Conservation (phyloP, 768 basidiomycete genomes). For the Lactifluus volemus region DNA sequence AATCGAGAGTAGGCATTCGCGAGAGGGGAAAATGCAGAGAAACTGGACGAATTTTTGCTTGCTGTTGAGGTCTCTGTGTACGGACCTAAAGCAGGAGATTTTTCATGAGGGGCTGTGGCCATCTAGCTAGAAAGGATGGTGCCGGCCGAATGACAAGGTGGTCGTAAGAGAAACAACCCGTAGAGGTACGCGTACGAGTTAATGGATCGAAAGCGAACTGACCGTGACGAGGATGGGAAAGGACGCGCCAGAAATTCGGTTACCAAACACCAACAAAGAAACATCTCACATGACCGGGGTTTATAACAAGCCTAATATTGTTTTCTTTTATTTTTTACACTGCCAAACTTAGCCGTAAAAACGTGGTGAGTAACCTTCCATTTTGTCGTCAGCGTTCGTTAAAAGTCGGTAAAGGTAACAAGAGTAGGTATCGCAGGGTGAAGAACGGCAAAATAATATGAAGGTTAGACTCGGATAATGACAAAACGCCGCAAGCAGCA, state of each 20-base stretch:
- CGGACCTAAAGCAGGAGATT: neutral
- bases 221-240: neutral
- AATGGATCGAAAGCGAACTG: neutral
- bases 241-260: conserved; percentile 10
- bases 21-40: conserved; percentile 38
- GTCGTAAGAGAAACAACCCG: neutral
- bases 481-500: conserved; percentile 12
- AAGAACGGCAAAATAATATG: conserved; percentile 5
- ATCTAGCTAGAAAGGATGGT: neutral
- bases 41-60: conserved; percentile 7
- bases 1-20: conserved; percentile 63
- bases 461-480: conserved; percentile 8
- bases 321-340: neutral
- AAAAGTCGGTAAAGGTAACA: conserved; percentile 4
- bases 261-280: conserved; percentile 14
- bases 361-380: conserved; percentile 14
- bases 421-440: conserved; percentile 12
- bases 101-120: conserved; percentile 14
- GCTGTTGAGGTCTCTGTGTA: neutral
- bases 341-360: neutral
- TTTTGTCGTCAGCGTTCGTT: conserved; percentile 19
- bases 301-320: neutral
- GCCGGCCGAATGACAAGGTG: conserved; percentile 3
- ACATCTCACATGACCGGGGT: neutral
- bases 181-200: neutral